Evolutionary conservation across 2,329 filamentous ascomycete species (phyloP).

Genomic region (Pseudogymnoascus sp.): DNA sequence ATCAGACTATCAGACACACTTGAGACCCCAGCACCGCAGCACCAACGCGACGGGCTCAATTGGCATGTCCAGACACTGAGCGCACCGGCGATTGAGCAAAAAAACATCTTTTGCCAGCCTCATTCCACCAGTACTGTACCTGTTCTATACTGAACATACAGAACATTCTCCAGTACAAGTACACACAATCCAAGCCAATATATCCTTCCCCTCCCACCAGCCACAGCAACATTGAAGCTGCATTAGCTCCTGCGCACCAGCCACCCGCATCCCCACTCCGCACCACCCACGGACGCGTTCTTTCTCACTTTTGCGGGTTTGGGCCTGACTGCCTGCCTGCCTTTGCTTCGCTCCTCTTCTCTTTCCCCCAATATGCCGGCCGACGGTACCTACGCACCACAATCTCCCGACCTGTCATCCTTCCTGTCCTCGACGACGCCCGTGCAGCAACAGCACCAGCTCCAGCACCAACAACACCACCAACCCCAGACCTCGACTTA

Average conservation of each 20-base stretch:
- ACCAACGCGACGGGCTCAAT: not conserved
- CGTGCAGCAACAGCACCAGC: slow-evolving; percentile 16
- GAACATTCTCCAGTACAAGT: not conserved
- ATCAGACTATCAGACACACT: not conserved
- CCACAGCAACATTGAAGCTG: not conserved
- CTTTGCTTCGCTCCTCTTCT: not conserved
- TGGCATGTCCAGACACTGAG: not conserved
- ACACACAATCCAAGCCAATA: not conserved
- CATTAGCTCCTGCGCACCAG: slow-evolving; percentile 6
- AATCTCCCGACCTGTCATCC: slow-evolving; percentile 28
- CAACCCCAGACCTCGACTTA: slow-evolving; percentile 17
- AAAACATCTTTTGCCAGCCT: not conserved
- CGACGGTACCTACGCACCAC: slow-evolving; percentile 28
- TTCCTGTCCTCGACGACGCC: slow-evolving; percentile 24
- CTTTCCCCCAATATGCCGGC: not conserved
- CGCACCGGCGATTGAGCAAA: not conserved
- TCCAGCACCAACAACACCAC: slow-evolving; percentile 2
- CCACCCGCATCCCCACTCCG: slow-evolving; percentile 2
- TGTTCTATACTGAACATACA: not conserved
- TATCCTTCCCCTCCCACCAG: not conserved
- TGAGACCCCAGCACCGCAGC: not conserved
- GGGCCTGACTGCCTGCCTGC: not conserved
- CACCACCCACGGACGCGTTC: slow-evolving; percentile 3
- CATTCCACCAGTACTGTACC: not conserved
- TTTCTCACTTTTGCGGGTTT: slow-evolving; percentile 6